These are phyloP conservation scores for Hemisphaericaspora nanyangensis DNA, from an alignment of 805 yeast genomes.

Conservation along the genomic window DNA sequence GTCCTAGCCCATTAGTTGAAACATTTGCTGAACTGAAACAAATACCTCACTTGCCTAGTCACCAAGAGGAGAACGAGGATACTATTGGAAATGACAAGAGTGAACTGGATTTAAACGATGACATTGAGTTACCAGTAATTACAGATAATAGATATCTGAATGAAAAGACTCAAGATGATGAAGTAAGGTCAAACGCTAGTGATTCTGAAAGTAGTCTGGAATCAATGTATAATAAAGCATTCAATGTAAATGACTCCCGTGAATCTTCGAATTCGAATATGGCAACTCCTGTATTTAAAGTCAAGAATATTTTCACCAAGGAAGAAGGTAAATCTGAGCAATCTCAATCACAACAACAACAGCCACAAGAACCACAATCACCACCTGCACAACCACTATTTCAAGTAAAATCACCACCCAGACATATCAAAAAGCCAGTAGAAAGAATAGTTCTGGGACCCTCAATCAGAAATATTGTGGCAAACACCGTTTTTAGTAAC, in stretches of 20 bases:
- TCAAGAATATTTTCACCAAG: too few relatives aligned
- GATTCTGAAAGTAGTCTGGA: too few relatives aligned
- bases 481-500: conserved; percentile 30
- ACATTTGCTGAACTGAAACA: not conserved
- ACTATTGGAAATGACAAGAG: conserved; percentile 12
- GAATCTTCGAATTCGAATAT: too few relatives aligned
- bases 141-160: not conserved
- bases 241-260: too few relatives aligned
- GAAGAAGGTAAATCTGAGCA: too few relatives aligned
- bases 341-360: too few relatives aligned
- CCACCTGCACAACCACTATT: too few relatives aligned
- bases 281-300: too few relatives aligned
- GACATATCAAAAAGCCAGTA: conserved; percentile 3
- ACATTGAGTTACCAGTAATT: not conserved
- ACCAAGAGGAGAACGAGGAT: conserved; percentile 9
- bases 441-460: conserved; percentile 12
- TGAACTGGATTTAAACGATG: conserved; percentile 8
- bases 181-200: too few relatives aligned
- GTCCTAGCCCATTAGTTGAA: conserved; percentile 5
- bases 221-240: too few relatives aligned
- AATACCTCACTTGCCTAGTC: not conserved
- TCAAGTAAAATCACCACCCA: conserved; percentile 2
- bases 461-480: conserved; percentile 7
- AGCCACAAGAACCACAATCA: too few relatives aligned
- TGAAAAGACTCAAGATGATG: conserved; percentile 4